Base-by-base conservation (phyloP, 2,329 filamentous ascomycete species). In the Parastagonospora nodorum region DNA sequence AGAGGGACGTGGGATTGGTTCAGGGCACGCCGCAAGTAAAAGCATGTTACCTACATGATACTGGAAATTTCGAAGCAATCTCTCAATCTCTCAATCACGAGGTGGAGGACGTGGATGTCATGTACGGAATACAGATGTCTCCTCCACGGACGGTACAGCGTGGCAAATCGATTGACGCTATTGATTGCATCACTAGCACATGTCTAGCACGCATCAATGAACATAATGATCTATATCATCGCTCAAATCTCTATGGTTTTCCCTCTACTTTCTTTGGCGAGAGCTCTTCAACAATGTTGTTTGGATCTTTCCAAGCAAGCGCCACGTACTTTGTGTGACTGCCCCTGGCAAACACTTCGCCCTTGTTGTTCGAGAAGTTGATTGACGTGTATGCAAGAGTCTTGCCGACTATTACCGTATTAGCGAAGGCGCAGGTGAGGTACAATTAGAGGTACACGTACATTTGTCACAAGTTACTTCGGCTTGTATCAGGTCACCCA, bases 251-350 rank as follows among this genome's bases (percentile, higher is more conserved):
- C 48, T 31, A 39, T 32, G 16, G 12, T 11, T 35, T 67, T 66
- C 31, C 60, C 57, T 8, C 15, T 38, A 27, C 32, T 31, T 51
- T 55, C 44, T 64, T 71, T 0, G 77, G 75, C 43, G 78, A 78
- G 35, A 86, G 70, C 61, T 85, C 79, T 43, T 84, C 82, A 1
- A 80, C 78, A 40, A 84, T 84, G 51, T 87, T 87, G 51, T 83
- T 80, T 1, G 81, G 78, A 50, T 87, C 84, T 60, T 84, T 85
- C 80, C 82, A 86, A 2, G 84, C 84, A 15, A 81, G 58, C 4
- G 82, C 79, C 14, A 87, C 77, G 58, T 83, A 86, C 78, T 88
- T 88, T 2, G 85, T 88, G 70, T 88, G 85, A 61, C 85, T 88
- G 2, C 85, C 85, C 51, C 85, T 75, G 2, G 85, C 85, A 46